These are phyloP conservation scores for Escallonia rubra DNA, from an alignment of 129 eudicot species.

Conservation along the genomic window DNA sequence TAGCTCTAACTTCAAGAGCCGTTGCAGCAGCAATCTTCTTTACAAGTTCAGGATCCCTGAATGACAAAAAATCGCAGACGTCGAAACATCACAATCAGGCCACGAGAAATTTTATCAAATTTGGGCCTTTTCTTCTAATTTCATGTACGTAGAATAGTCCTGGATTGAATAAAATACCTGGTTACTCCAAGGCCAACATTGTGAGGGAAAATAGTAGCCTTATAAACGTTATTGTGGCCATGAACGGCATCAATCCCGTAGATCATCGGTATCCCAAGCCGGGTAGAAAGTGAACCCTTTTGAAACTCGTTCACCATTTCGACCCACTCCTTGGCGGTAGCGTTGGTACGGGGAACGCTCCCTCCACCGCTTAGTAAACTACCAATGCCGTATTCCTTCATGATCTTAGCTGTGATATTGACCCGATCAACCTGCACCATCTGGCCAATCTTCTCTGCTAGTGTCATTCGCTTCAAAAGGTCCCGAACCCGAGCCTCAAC, in stretches of 20 bases:
- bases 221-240: not conserved
- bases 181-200: not conserved
- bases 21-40: constrained; percentile 2
- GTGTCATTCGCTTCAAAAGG: not conserved
- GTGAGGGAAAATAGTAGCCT: not conserved
- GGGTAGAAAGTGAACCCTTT: not conserved
- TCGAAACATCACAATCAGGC: too few species aligned
- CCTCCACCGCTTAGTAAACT: constrained; percentile 1
- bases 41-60: constrained; percentile 2
- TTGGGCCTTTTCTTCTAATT: not conserved
- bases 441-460: not conserved
- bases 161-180: not conserved
- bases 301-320: constrained; percentile 1
- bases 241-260: not conserved
- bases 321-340: not conserved
- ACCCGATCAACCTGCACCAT: not conserved
- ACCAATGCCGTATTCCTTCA: not conserved
- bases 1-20: constrained; percentile 1
- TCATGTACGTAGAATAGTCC: not conserved
- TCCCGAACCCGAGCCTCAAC: not conserved
- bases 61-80: not conserved
- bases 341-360: not conserved
- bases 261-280: constrained; percentile 4
- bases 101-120: too few species aligned
- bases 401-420: not conserved